phyloP scores from a whole-genome alignment of 2,329 filamentous ascomycete species.

The Penicillium sp. region DNA sequence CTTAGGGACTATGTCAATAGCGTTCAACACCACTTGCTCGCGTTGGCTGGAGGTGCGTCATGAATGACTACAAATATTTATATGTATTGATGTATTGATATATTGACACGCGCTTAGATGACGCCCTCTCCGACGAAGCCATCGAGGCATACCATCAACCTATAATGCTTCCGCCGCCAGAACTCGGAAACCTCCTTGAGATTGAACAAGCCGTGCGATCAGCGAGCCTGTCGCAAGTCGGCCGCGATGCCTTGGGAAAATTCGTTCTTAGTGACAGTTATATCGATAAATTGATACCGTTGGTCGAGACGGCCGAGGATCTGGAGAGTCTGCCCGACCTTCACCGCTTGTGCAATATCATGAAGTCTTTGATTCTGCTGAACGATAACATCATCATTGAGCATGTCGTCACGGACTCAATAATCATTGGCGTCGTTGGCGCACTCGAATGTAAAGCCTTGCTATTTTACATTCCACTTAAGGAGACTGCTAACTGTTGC shows the following conservation, averaged over 20 bases:
- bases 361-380: slow-evolving; percentile 91
- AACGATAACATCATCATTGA: slow-evolving; percentile 96
- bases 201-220: slow-evolving; percentile 80
- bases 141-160: slow-evolving; percentile 64
- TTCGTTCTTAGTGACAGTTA: slow-evolving; percentile 83
- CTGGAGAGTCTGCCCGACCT: slow-evolving; percentile 81
- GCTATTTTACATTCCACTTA: background rate
- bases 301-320: slow-evolving; percentile 87
- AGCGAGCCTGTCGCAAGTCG: slow-evolving; percentile 68
- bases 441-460: slow-evolving; percentile 70
- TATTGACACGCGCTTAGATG: slow-evolving; percentile 53
- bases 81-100: slow-evolving; percentile 20
- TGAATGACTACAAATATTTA: slow-evolving; percentile 18
- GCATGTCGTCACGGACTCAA: slow-evolving; percentile 82
- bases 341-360: slow-evolving; percentile 92
- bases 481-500: slow-evolving; percentile 23
- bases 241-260: slow-evolving; percentile 82
- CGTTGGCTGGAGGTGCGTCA: slow-evolving; percentile 54
- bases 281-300: slow-evolving; percentile 76
- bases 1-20: slow-evolving; percentile 84
- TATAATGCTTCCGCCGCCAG: slow-evolving; percentile 71
- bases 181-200: slow-evolving; percentile 77
- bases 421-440: slow-evolving; percentile 87
- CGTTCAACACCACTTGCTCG: slow-evolving; percentile 71
- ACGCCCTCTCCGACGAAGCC: slow-evolving; percentile 82